Evolutionary conservation across 371 early-diverging fungal genomes (phyloP).

Genomic region (Syncephalastrum racemosum): DNA sequence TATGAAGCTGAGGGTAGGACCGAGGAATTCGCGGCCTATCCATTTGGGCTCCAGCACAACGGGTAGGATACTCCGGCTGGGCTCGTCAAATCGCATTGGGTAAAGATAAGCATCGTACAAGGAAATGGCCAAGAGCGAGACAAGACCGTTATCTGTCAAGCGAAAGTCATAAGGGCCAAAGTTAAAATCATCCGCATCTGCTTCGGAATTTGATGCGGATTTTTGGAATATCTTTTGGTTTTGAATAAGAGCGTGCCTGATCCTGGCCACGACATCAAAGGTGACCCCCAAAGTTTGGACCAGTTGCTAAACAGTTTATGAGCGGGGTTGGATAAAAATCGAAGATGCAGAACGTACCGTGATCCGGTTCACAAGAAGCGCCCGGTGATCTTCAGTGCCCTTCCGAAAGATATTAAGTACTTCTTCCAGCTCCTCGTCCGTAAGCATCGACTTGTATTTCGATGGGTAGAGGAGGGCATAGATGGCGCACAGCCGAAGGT

Average conservation of each 20-base stretch:
- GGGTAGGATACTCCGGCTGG: slow-evolving; percentile 3
- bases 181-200: background rate
- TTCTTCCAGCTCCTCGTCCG: background rate
- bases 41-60: slow-evolving; percentile 8
- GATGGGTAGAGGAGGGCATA: slow-evolving; percentile 8
- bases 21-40: slow-evolving; percentile 17
- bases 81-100: background rate
- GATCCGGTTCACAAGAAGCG: slow-evolving; percentile 4
- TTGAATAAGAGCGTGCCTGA: slow-evolving; percentile 1
- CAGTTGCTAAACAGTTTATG: background rate
- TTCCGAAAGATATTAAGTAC: background rate
- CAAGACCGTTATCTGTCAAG: slow-evolving; percentile 12
- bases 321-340: background rate
- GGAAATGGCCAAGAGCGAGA: slow-evolving; percentile 14
- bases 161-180: slow-evolving; percentile 6
- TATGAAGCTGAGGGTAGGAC: slow-evolving; percentile 7
- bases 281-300: slow-evolving; percentile 3
- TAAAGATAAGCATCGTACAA: slow-evolving; percentile 12
- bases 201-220: background rate
- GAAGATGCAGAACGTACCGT: slow-evolving; percentile 4
- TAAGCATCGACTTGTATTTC: slow-evolving; percentile 4
- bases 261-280: slow-evolving; percentile 10
- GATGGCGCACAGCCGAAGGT: slow-evolving; percentile 8
- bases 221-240: background rate
- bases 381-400: no score